Evolutionary conservation across 257 asterid genomes (phyloP), one percentile per base, ranked within the genome.

Genomic region (Salvia hispanica): DNA sequence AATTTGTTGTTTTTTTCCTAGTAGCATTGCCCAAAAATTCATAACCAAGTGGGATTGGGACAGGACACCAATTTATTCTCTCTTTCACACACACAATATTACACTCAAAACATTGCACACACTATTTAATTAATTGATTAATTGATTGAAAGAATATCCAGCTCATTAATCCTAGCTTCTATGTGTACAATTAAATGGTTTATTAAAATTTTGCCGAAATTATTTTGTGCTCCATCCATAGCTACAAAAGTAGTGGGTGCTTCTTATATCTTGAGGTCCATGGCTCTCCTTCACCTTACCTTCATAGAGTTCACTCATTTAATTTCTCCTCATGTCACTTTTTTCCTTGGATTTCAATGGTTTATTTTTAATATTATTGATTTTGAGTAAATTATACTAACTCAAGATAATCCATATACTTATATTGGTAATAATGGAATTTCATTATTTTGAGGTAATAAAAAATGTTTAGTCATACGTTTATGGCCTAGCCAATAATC

Each of bases 21-120:
- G 37, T 70, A 53, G 66, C 64, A 31, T 13, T 3, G 56, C 52
- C 39, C 39, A 54, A 7, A 28, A 36, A 45, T 56, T 75, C 40
- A 14, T 13, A 54, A 45, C 21, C 67, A 50, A 67, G 42, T 74
- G 44, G 53, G 70, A 42, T 73, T 39, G 63, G 39, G 69, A 66
- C 68, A 13, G 16, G 3, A 50, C n/a, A 46, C 78, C 59, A 12
- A 53, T 55, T 52, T 60, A 5, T 62, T 60, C 44, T 67, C 37
- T 60, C 55, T 40, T 50, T 0, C 46, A 42, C 56, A 5, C 61
- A 15, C 53, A 54, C 33, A 11, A 21, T 67, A 15, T 42, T 28
- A 9, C n/a, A 62, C 39, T 7, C 44, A 2, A 15, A 14, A 25
- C 3, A 31, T 54, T 53, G 9, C 13, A 4, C 3, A 43, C 16